Base-by-base conservation (phyloP, 805 yeast species). In the Teunomyces funiuensis region DNA sequence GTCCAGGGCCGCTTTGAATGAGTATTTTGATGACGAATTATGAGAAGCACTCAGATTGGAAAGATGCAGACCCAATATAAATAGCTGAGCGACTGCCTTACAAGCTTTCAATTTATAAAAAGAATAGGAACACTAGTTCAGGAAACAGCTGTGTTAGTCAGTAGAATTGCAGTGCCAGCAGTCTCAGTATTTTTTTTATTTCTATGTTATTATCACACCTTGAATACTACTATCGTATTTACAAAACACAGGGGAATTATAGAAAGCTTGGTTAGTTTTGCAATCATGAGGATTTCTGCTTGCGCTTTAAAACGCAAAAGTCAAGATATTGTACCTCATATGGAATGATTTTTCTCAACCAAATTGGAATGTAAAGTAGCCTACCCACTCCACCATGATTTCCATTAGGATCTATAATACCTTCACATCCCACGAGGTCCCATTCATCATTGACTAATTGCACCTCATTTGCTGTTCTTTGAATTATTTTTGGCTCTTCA, bases 321-420 rank as follows among this genome's bases (percentile, higher is more conserved):
- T 78, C 69, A 58, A 73, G 67, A 49, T 76, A 71, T 25, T 67
- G 67, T 7, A 74, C 68, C 1, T 68, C 54, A 31, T 63, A 66
- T 1, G 58, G 65, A 14, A 61, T 47, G 22, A 42, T 53, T 8
- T 18, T 14, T 14, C 65, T 58, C 18, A 63, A 42, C 0, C 37
- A 13, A 6, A 42, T 30, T 4, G 87, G 87, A 2, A 82, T 43
- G 53, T 77, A 79, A 13, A 83, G 42, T 11, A 80, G 52, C 49
- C 80, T 73, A 0, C 80, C 82, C 3, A 83, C 36, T 2, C 85
- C 82, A 17, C 53, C 49, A 34, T 83, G 80, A n/a, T 60, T 47
- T 1, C 73, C 73, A 9, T 73, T 78, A 5, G 78, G 73, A 50
- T 82, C 73, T 9, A 83, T 71, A 31, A 83, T 70, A 13, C 71